Percentiles rank a stretch among this genome's conserved stretches.
phyloP scores from a whole-genome alignment of 352 stramenopile species.

The Globisporangium viniferum region DNA sequence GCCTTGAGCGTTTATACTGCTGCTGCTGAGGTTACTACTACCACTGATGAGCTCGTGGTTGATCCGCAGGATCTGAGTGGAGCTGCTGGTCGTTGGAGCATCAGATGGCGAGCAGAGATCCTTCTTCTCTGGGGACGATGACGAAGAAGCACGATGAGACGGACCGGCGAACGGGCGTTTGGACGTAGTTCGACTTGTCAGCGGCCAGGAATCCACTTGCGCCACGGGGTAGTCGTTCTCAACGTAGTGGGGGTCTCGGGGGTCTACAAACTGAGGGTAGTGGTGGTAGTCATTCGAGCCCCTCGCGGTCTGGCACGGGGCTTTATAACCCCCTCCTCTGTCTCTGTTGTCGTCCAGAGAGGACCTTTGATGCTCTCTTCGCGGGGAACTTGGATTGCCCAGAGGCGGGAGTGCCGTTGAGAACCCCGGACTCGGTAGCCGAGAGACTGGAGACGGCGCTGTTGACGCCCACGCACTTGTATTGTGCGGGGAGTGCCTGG shows the following conservation, averaged over 20 bases:
- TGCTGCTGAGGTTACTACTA: background rate
- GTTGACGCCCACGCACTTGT: background rate
- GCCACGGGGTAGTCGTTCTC: slow-evolving; percentile 24
- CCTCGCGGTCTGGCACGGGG: background rate
- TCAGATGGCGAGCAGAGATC: background rate
- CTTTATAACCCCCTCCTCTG: background rate
- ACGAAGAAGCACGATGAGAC: background rate
- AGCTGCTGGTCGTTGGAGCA: background rate
- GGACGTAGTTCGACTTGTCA: slow-evolving; percentile 18
- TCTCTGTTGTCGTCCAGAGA: background rate
- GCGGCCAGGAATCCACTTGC: slow-evolving; percentile 40
- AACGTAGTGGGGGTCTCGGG: background rate
- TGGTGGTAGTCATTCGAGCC: background rate
- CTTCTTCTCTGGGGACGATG: background rate
- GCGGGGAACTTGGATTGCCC: background rate
- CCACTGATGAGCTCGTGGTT: background rate
- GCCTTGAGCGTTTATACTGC: background rate
- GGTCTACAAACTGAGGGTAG: background rate
- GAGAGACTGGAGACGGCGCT: background rate
- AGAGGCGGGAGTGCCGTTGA: slow-evolving; percentile 6
- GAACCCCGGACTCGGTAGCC: background rate
- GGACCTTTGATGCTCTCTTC: background rate
- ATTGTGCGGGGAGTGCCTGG: background rate
- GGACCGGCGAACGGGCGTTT: slow-evolving; percentile 7
- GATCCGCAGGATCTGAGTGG: slow-evolving; percentile 5